Percentiles rank a stretch among this genome's conserved stretches.
phyloP scores from a whole-genome alignment of 495 filamentous ascomycete genomes.

The Amniculicola lignicola region DNA sequence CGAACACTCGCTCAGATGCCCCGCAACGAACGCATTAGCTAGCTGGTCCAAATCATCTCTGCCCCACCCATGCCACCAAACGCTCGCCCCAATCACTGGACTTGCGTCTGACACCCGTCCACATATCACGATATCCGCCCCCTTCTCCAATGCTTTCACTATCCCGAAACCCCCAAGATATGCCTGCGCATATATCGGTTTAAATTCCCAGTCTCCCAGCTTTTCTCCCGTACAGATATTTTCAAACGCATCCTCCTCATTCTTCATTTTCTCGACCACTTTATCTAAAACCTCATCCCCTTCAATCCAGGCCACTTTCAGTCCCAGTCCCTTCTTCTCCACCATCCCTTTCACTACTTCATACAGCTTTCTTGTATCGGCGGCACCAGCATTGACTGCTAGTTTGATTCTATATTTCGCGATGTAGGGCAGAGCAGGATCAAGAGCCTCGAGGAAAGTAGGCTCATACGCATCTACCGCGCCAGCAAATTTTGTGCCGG shows the following conservation, averaged over 20 bases:
- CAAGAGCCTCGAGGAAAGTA: conserved; percentile 53
- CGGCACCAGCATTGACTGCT: conserved; percentile 58
- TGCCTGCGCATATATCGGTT: conserved; percentile 52
- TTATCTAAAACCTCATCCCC: conserved; percentile 53
- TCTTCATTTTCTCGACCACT: conserved; percentile 43
- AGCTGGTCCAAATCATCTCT: conserved; percentile 47
- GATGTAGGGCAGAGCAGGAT: conserved; percentile 52
- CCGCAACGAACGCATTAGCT: conserved; percentile 55
- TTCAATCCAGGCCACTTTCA: conserved; percentile 54
- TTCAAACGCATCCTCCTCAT: conserved; percentile 45
- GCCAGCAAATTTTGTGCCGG: conserved; percentile 46
- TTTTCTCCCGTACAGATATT: conserved; percentile 53
- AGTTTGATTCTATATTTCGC: conserved; percentile 54
- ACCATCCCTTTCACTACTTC: conserved; percentile 49
- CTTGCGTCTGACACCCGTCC: conserved; percentile 42
- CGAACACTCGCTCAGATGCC: conserved; percentile 58
- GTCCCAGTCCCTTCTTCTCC: conserved; percentile 43
- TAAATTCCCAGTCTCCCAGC: conserved; percentile 50
- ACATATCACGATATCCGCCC: conserved; percentile 44
- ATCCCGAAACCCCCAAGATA: conserved; percentile 43
- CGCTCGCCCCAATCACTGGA: conserved; percentile 30
- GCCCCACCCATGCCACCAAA: conserved; percentile 42
- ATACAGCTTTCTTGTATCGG: conserved; percentile 50
- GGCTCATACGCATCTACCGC: conserved; percentile 48
- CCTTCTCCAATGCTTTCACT: conserved; percentile 37